These are phyloP conservation scores for Afroboletus lepidellus DNA, from an alignment of 1,284 basidiomycete genomes.

Conservation along the genomic window DNA sequence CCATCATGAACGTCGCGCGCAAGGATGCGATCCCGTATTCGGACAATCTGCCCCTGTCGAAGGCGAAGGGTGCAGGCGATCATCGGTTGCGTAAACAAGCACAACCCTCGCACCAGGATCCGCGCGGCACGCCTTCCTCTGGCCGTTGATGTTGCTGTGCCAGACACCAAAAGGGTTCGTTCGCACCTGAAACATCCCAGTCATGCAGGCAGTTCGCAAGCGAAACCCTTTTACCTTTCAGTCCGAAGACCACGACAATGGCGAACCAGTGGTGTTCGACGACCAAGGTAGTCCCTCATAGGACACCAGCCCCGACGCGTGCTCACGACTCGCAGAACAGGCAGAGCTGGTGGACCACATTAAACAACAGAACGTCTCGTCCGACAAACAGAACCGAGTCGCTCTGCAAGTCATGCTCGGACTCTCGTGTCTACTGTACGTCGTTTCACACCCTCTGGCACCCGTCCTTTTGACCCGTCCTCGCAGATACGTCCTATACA, in stretches of 20 bases:
- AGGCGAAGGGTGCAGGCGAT: not conserved
- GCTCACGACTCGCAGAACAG: conserved; percentile 44
- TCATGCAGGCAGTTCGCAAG: conserved; percentile 39
- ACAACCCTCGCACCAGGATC: conserved; percentile 12
- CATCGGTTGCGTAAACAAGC: conserved; percentile 22
- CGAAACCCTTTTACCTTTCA: conserved; percentile 43
- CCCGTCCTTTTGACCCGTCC: not conserved
- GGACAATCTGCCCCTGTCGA: conserved; percentile 18
- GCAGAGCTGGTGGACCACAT: conserved; percentile 47
- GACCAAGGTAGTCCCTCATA: conserved; percentile 44
- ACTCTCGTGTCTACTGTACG: conserved; percentile 48
- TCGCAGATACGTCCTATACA: conserved; percentile 43
- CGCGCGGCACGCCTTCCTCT: too few relatives aligned
- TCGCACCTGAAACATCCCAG: not conserved
- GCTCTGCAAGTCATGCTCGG: conserved; percentile 40
- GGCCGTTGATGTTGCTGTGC: conserved; percentile 2
- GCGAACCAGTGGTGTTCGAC: conserved; percentile 44
- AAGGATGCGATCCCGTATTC: conserved; percentile 1
- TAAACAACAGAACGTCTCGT: conserved; percentile 38
- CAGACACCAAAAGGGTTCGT: conserved; percentile 12
- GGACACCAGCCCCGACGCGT: not conserved
- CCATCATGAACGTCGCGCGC: conserved; percentile 16
- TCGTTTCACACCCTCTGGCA: not conserved
- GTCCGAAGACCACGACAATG: conserved; percentile 30
- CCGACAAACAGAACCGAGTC: conserved; percentile 39